phyloP scores from a whole-genome alignment of 331 rosid species.

The Phaseolus coccineus region DNA sequence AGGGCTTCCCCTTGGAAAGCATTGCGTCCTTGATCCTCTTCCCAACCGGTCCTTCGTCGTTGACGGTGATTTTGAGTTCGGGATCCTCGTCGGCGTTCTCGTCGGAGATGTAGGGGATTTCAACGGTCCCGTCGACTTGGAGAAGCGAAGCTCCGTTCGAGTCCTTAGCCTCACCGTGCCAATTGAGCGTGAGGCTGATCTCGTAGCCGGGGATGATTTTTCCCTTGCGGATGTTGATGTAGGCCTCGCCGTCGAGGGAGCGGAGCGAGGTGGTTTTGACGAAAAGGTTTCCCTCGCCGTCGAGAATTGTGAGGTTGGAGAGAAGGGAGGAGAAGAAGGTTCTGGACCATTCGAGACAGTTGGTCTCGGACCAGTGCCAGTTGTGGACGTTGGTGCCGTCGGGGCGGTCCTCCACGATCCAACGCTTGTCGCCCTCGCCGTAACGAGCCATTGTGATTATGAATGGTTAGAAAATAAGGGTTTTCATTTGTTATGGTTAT shows the following conservation, averaged over 20 bases:
- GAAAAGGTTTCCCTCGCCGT: slow-evolving; percentile 73
- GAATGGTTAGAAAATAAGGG: too few species aligned
- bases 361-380: slow-evolving; percentile 99
- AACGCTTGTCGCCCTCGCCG: slow-evolving; percentile 97
- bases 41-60: slow-evolving; percentile 86
- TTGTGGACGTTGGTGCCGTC: slow-evolving; percentile 98
- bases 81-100: slow-evolving; percentile 99
- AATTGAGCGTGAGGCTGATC: slow-evolving; percentile 62
- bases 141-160: slow-evolving; percentile 60
- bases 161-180: slow-evolving; percentile 93
- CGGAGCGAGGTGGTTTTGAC: slow-evolving; percentile 63
- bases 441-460: background rate
- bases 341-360: slow-evolving; percentile 90
- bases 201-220: slow-evolving; percentile 96
- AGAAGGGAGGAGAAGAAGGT: slow-evolving; percentile 71
- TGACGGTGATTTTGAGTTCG: slow-evolving; percentile 69
- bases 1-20: slow-evolving; percentile 71
- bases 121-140: slow-evolving; percentile 79
- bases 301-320: slow-evolving; percentile 62
- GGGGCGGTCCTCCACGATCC: slow-evolving; percentile 95
- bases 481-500: too few species aligned
- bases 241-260: slow-evolving; percentile 87
- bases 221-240: slow-evolving; percentile 89
- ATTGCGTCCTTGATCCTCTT: slow-evolving; percentile 83
- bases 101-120: slow-evolving; percentile 89